Evolutionary conservation across 768 basidiomycete species (phyloP).

Genomic region (Termitomyces sp.): DNA sequence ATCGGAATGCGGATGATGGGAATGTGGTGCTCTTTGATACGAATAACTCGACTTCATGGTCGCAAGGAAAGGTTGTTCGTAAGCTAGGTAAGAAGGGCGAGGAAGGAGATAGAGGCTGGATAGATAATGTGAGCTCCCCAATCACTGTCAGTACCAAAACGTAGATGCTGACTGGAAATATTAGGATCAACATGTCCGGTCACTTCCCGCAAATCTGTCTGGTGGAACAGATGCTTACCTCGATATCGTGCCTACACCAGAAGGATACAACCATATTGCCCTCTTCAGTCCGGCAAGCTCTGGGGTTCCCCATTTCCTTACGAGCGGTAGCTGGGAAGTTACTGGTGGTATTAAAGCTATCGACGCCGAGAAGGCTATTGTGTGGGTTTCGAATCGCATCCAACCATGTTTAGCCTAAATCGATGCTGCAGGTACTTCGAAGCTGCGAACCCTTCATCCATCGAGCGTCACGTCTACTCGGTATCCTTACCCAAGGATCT

Average conservation of each 20-base stretch:
- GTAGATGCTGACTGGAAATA: neutral
- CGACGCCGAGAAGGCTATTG: conserved; percentile 57
- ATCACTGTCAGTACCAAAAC: neutral
- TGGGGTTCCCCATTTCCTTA: conserved; percentile 73
- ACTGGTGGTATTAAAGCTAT: conserved; percentile 67
- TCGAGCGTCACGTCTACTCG: conserved; percentile 80
- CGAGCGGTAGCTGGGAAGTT: conserved; percentile 89
- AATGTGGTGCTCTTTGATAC: conserved; percentile 75
- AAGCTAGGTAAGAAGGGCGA: conserved; percentile 80
- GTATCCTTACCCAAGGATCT: conserved; percentile 57
- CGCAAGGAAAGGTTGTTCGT: conserved; percentile 56
- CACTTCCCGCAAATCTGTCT: conserved; percentile 42
- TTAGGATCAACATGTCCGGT: conserved; percentile 60
- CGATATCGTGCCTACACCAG: conserved; percentile 77
- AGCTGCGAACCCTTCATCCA: conserved; percentile 78
- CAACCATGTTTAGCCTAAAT: conserved; percentile 9
- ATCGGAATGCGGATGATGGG: conserved; percentile 76
- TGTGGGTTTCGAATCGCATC: conserved; percentile 46
- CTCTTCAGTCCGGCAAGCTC: conserved; percentile 77
- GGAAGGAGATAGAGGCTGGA: conserved; percentile 92
- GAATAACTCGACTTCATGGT: conserved; percentile 22
- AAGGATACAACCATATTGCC: conserved; percentile 91
- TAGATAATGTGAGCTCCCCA: conserved; percentile 62
- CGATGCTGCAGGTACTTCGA: conserved; percentile 69
- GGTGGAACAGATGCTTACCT: conserved; percentile 64